Conservation (phyloP, 2,329 filamentous ascomycete species). For the Diplodia sapinea region DNA sequence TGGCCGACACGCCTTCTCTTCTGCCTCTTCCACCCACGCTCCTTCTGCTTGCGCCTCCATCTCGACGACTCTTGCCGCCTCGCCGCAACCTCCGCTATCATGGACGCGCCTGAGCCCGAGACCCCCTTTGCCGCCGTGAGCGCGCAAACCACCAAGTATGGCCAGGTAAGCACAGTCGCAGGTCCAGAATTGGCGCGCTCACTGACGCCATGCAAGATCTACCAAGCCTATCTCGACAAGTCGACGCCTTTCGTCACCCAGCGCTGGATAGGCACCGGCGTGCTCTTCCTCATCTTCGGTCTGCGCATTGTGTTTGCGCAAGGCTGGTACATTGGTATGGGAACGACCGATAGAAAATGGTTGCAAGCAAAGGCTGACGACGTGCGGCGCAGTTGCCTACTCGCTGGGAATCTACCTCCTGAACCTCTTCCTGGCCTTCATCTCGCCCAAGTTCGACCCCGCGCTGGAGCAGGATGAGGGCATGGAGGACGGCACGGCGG, state of each 20-base stretch:
- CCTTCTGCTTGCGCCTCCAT: not conserved
- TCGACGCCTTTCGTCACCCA: constrained; percentile 89
- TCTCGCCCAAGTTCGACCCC: constrained; percentile 98
- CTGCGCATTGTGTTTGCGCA: constrained; percentile 88
- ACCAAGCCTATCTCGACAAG: constrained; percentile 92
- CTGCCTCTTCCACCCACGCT: not conserved
- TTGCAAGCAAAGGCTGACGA: constrained; percentile 13
- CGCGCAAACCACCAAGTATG: constrained; percentile 78
- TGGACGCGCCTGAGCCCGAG: constrained; percentile 89
- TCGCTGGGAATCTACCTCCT: constrained; percentile 98
- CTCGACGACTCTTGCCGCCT: not conserved
- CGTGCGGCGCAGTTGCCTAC: constrained; percentile 74
- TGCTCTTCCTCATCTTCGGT: constrained; percentile 80
- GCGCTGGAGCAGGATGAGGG: constrained; percentile 94
- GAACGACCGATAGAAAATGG: not conserved
- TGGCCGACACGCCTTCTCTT: not conserved
- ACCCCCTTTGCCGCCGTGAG: constrained; percentile 91
- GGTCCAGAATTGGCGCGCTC: not conserved
- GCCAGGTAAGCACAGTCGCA: constrained; percentile 63
- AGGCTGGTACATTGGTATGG: constrained; percentile 96
- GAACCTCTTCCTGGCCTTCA: constrained; percentile 98
- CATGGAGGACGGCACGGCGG: constrained; percentile 85
- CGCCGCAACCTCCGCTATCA: constrained; percentile 48
- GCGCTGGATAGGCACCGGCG: constrained; percentile 85
- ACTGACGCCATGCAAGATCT: constrained; percentile 65